A percentile compares a stretch with the other conserved stretches of the same genome.
Evolutionary conservation across 768 basidiomycete genomes (phyloP).

Genomic region (Amanita rimosa): DNA sequence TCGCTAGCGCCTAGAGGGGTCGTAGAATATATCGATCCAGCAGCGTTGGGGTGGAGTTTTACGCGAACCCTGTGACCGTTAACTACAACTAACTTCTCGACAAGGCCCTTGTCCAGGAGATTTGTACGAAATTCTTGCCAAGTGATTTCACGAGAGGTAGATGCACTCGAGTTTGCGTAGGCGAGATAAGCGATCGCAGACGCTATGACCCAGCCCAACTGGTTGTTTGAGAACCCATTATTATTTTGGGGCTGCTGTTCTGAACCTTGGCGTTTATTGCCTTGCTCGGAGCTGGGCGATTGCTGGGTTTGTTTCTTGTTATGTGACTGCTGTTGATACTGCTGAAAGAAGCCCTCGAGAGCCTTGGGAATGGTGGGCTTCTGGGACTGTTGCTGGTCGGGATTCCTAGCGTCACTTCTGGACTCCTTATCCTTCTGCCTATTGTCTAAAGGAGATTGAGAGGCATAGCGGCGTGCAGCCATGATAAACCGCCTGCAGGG

Average conservation of each 20-base stretch:
- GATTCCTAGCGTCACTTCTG: neutral
- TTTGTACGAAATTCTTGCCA: slow-evolving; percentile 99
- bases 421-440: slow-evolving; percentile 18
- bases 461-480: slow-evolving; percentile 29
- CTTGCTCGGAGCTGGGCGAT: slow-evolving; percentile 21
- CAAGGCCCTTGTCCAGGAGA: slow-evolving; percentile 92
- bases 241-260: slow-evolving; percentile 39
- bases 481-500: slow-evolving; percentile 21
- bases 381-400: slow-evolving; percentile 13
- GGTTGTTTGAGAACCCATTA: slow-evolving; percentile 49
- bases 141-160: slow-evolving; percentile 80
- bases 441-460: slow-evolving; percentile 17
- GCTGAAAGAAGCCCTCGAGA: slow-evolving; percentile 73
- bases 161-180: slow-evolving; percentile 44
- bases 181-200: slow-evolving; percentile 55
- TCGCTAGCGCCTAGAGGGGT: slow-evolving; percentile 42
- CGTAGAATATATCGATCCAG: slow-evolving; percentile 64
- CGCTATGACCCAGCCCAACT: slow-evolving; percentile 36
- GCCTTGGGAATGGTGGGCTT: slow-evolving; percentile 47
- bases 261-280: slow-evolving; percentile 12
- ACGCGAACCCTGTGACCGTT: slow-evolving; percentile 88
- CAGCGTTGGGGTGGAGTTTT: slow-evolving; percentile 85
- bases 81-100: slow-evolving; percentile 87
- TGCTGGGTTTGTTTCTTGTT: slow-evolving; percentile 21
- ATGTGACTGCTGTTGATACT: slow-evolving; percentile 38